Evolutionary conservation across 2,329 filamentous ascomycete genomes (phyloP), one percentile per base, ranked within the genome.

Genomic region (Thermoascus crustaceus): DNA sequence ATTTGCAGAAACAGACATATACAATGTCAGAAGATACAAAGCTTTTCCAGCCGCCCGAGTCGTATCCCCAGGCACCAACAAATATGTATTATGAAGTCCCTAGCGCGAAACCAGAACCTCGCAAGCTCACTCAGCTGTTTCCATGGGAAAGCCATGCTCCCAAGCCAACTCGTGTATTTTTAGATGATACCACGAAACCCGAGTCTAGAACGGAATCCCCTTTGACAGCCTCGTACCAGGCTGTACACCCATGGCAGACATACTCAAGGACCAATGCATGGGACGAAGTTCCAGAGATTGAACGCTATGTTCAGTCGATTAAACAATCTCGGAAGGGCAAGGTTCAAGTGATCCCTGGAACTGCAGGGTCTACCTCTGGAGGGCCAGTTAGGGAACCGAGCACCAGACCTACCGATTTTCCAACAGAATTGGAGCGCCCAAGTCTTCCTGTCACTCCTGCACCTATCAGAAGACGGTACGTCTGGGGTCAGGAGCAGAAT

Each of bases 371-470:
- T 26, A 46, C 32, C 39, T 45, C 58, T 40, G 44, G 41, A 44
- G 34, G 55, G n/a, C n/a, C n/a, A 43, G 43, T 49, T 33, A 40
- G 49, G 48, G 45, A 53, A 30, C 64, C 69, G 35, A 62, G 70
- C 43, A 64, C 69, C 41, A 75, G 75, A 54, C 72, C 94, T 43
- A 94, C 87, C 41, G 85, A 94, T 64, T 95, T 94, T 58, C 88
- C 88, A 4, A 82, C 75, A 46, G 83, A 82, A 51, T 61, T 76
- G 40, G 88, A 95, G 55, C 75, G 87, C 31, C 87, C 87, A 32
- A 94, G 85, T 58, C 71, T 95, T 39, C 87, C 89, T 4, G 88
- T 94, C 22, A 95, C 88, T 7, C 88, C 88, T 2, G 86, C 86
- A 9, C 86, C 87, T 10, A 73, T 89, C 49, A 74, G 75, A 43